Conservation (phyloP, 352 stramenopile species). For the Lagenidium giganteum region DNA sequence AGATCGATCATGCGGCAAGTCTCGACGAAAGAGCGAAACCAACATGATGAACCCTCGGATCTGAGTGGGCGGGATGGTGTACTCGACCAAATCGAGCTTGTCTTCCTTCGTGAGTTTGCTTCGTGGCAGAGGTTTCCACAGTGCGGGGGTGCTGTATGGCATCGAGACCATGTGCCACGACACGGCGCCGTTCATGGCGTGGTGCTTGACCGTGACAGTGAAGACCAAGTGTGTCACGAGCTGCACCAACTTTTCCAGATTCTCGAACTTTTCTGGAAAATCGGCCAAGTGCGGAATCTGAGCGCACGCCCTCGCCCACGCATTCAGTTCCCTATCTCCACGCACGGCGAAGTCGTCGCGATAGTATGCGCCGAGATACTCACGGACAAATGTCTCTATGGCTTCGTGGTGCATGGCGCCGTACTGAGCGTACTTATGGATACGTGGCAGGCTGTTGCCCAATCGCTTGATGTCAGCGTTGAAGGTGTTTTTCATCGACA, state of each 20-base stretch:
- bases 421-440: neutral
- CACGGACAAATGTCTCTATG: neutral
- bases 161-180: slow-evolving; percentile 36
- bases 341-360: slow-evolving; percentile 5
- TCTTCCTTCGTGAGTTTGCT: slow-evolving; percentile 15
- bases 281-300: no score
- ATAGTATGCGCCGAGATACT: neutral
- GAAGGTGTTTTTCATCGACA: no score
- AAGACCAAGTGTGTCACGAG: slow-evolving; percentile 32
- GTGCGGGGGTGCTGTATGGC: slow-evolving; percentile 31
- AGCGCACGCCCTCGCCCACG: no score
- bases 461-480: slow-evolving; percentile 30
- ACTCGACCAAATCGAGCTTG: slow-evolving; percentile 20
- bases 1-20: slow-evolving; percentile 20
- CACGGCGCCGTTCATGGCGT: slow-evolving; percentile 45
- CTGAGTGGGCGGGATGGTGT: slow-evolving; percentile 20
- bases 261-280: slow-evolving; percentile 4
- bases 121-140: slow-evolving; percentile 33
- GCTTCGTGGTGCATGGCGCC: neutral
- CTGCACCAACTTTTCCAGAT: slow-evolving; percentile 9
- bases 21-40: slow-evolving; percentile 24
- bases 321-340: no score
- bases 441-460: slow-evolving; percentile 11
- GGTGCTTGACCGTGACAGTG: slow-evolving; percentile 35
- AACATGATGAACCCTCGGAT: slow-evolving; percentile 22